Evolutionary conservation across 805 yeast species (phyloP), one percentile per base, ranked within the genome.

Genomic region (Schwanniomyces polymorphus): DNA sequence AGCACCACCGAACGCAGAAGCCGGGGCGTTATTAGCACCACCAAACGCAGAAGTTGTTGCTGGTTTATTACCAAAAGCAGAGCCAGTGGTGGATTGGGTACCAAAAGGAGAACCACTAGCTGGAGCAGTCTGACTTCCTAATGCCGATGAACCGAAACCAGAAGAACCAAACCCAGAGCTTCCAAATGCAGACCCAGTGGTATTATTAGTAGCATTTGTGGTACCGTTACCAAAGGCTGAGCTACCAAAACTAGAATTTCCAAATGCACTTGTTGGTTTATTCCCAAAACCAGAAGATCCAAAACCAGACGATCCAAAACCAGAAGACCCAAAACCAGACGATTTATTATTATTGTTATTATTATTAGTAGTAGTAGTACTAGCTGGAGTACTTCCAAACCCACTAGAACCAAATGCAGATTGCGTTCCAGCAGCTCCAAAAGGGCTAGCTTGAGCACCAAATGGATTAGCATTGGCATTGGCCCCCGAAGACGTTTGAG

Each of bases 381-480:
- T 35, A n/a, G n/a, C n/a, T n/a, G n/a, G n/a, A n/a, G n/a, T n/a
- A n/a, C n/a, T n/a, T n/a, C 51, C 53, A 39, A 39, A 44, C 9
- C 47, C 53, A 16, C 38, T 25, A 38, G 28, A 27, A 11, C 52
- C 52, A 42, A 51, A 51, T 4, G 43, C 50, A 12, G 53, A 45
- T 2, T 42, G n/a, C 12, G 41, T 27, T 9, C 47, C 33, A 27
- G 41, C 7, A 27, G 40, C 16, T 5, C 47, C 62, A 52, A 60
- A 61, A 10, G 60, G 42, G 34, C 26, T 26, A 4, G 43, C 21
- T 3, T 49, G 29, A 16, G 50, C 42, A 14, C 34, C 62, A 52
- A 60, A 61, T 12, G 60, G 42, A 37, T 26, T 27, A 4, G 43
- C 23, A 54, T 31, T n/a, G 51, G 38, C 11, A 4, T 56, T 55